These are phyloP conservation scores for Puccinia sorghi DNA, from an alignment of 1,284 basidiomycete genomes.

Conservation along the genomic window DNA sequence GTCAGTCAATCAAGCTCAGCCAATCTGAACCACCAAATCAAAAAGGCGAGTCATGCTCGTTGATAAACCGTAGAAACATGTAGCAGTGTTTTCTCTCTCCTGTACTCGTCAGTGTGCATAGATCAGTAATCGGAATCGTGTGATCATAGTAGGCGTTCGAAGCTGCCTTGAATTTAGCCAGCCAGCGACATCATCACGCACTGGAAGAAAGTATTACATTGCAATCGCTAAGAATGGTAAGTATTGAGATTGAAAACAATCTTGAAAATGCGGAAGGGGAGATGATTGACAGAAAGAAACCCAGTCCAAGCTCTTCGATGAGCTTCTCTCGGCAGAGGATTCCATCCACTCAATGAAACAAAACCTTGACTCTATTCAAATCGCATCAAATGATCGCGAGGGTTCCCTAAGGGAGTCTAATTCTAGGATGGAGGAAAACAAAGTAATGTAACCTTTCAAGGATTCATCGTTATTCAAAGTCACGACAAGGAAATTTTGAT, in stretches of 20 bases:
- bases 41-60: conserved; percentile 4
- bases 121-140: not conserved
- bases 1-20: conserved; percentile 19
- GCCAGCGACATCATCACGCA: conserved; percentile 12
- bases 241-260: no score
- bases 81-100: no score
- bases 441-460: not conserved
- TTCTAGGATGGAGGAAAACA: conserved; percentile 12
- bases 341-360: conserved; percentile 4
- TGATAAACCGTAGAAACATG: no score
- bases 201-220: conserved; percentile 1
- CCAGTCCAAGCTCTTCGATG: not conserved
- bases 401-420: not conserved
- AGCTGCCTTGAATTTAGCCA: conserved; percentile 6
- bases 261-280: no score
- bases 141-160: conserved; percentile 9
- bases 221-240: conserved; percentile 21
- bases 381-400: not conserved
- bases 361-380: conserved; percentile 11
- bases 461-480: no score
- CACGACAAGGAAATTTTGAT: no score
- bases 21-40: conserved; percentile 20
- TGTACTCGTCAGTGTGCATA: no score
- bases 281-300: not conserved
- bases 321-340: conserved; percentile 9